A percentile compares a stretch with the other conserved stretches of the same genome.
These are phyloP conservation scores for Pseudofabraea citricarpa DNA, from an alignment of 2,329 filamentous ascomycete species.

Conservation along the genomic window DNA sequence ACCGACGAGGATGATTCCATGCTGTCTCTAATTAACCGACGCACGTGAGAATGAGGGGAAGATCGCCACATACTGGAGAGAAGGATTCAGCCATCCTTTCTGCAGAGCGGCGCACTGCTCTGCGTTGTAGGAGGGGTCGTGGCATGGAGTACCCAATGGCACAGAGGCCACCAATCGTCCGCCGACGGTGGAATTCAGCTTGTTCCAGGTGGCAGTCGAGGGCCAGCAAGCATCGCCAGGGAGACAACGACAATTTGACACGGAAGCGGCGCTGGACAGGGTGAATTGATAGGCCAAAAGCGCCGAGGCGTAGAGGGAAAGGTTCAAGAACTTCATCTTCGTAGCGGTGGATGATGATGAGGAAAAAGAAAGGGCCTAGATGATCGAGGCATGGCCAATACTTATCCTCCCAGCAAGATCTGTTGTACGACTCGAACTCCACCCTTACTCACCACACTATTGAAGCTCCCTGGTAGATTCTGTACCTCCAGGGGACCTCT, in stretches of 20 bases:
- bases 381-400: not conserved
- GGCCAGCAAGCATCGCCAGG: slow-evolving; percentile 17
- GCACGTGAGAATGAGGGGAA: too few relatives aligned
- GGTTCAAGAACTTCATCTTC: slow-evolving; percentile 1
- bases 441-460: not conserved
- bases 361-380: not conserved
- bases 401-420: not conserved
- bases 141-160: slow-evolving; percentile 16
- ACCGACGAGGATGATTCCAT: slow-evolving; percentile 34
- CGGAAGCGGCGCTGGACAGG: not conserved
- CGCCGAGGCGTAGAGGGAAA: not conserved
- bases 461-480: not conserved
- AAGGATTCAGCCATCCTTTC: slow-evolving; percentile 4
- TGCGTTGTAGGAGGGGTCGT: slow-evolving; percentile 18
- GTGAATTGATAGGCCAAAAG: not conserved
- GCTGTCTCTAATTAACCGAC: too few relatives aligned
- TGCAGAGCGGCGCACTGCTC: slow-evolving; percentile 14
- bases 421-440: not conserved
- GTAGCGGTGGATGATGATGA: slow-evolving; percentile 1
- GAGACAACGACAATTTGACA: slow-evolving; percentile 7
- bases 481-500: not conserved
- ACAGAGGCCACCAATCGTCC: slow-evolving; percentile 11
- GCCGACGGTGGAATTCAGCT: slow-evolving; percentile 12
- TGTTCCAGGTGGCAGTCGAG: slow-evolving; percentile 6
- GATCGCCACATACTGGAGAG: slow-evolving; percentile 9